Conservation (phyloP, 2,329 filamentous ascomycete species). For the Torrubiellomyces zombiae region DNA sequence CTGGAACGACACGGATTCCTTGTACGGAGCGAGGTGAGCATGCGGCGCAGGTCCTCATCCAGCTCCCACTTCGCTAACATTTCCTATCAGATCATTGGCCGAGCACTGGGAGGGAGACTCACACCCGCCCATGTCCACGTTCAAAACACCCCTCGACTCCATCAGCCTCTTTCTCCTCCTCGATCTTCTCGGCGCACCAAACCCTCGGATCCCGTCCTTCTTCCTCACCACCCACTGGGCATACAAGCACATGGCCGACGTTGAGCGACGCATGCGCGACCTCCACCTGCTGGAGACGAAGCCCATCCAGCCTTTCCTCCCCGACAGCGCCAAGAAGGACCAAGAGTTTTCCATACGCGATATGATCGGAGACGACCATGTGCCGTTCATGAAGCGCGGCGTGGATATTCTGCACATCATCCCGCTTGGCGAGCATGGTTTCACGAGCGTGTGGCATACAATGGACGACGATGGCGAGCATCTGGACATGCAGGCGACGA, state of each 20-base stretch:
- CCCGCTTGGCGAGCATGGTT: slow-evolving; percentile 51
- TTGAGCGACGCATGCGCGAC: slow-evolving; percentile 59
- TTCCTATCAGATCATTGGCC: slow-evolving; percentile 44
- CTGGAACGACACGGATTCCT: slow-evolving; percentile 69
- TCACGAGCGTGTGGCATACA: slow-evolving; percentile 76
- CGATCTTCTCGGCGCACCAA: slow-evolving; percentile 60
- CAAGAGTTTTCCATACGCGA: slow-evolving; percentile 26
- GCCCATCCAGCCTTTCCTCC: slow-evolving; percentile 39
- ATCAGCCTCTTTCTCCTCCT: slow-evolving; percentile 86
- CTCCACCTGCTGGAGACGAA: slow-evolving; percentile 49
- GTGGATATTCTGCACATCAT: slow-evolving; percentile 86
- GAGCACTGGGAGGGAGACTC: slow-evolving; percentile 58
- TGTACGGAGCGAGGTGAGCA: slow-evolving; percentile 68
- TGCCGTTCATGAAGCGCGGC: slow-evolving; percentile 76
- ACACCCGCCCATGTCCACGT: slow-evolving; percentile 58
- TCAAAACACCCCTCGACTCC: slow-evolving; percentile 54
- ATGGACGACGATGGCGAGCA: slow-evolving; percentile 71
- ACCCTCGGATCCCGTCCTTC: slow-evolving; percentile 65
- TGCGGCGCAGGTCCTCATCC: no score
- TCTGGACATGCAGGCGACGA: slow-evolving; percentile 60
- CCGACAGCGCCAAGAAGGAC: slow-evolving; percentile 38
- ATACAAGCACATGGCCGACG: slow-evolving; percentile 55
- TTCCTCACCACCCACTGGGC: slow-evolving; percentile 89
- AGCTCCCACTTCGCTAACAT: neutral
- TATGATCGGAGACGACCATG: slow-evolving; percentile 68